These are phyloP conservation scores for Vinca minor DNA, from an alignment of 257 asterid species.

Conservation along the genomic window DNA sequence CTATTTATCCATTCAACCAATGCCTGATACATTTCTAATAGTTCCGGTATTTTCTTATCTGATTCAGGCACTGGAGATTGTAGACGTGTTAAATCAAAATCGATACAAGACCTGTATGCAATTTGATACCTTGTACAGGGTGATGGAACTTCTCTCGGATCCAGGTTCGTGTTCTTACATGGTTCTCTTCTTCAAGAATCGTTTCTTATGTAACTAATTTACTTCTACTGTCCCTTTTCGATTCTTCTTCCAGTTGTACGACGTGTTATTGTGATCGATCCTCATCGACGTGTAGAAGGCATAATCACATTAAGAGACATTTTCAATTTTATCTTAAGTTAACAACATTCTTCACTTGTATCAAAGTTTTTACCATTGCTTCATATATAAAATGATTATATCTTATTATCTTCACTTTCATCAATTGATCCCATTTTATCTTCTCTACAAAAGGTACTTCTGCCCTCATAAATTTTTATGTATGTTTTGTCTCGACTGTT, in stretches of 20 bases:
- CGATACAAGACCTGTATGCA: conserved; percentile 50
- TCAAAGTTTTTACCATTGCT: not conserved
- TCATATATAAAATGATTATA: not conserved
- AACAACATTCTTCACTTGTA: conserved; percentile 9
- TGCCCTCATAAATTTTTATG: not conserved
- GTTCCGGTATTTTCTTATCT: not conserved
- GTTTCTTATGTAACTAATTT: not conserved
- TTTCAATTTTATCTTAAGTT: conserved; percentile 32
- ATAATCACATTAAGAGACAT: conserved; percentile 56
- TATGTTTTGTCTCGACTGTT: not conserved
- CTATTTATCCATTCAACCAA: not conserved
- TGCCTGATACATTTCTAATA: not conserved
- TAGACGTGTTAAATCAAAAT: conserved; percentile 22
- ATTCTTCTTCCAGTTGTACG: conserved; percentile 36
- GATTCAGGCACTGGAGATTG: conserved; percentile 43
- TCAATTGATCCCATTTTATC: not conserved
- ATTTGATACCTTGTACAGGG: conserved; percentile 45
- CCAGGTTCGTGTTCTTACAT: conserved; percentile 34
- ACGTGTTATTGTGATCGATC: conserved; percentile 43
- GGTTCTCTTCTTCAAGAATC: not conserved
- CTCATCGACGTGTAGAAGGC: conserved; percentile 47
- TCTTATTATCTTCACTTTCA: not conserved
- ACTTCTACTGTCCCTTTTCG: not conserved
- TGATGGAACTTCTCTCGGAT: conserved; percentile 56
- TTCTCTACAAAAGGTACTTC: too few species aligned